Evolutionary conservation across 169 alveolate species (phyloP).

Genomic region (Plasmodium yoelii): DNA sequence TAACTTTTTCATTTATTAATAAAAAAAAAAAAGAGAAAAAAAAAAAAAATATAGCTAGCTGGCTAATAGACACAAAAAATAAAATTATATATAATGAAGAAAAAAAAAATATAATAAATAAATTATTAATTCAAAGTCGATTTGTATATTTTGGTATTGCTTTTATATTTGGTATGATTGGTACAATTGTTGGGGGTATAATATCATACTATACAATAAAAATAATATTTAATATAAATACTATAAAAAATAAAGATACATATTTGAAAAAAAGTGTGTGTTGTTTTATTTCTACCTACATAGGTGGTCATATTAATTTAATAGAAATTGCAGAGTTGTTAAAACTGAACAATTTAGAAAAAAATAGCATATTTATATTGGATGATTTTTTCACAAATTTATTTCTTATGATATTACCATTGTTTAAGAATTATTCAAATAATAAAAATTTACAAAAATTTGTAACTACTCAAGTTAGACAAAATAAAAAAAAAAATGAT

Average conservation of each 20-base stretch:
- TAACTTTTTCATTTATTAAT: slow-evolving; percentile 40
- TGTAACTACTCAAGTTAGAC: background rate
- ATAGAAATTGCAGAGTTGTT: slow-evolving; percentile 36
- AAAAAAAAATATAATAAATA: slow-evolving; percentile 12
- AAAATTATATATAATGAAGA: slow-evolving; percentile 4
- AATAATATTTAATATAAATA: slow-evolving; percentile 7
- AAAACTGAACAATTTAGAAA: slow-evolving; percentile 8
- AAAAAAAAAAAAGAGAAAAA: slow-evolving; percentile 5
- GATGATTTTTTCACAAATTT: slow-evolving; percentile 52
- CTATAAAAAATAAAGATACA: background rate
- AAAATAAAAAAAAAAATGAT: background rate
- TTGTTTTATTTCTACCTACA: slow-evolving; percentile 48
- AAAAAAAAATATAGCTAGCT: background rate
- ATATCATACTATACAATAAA: slow-evolving; percentile 25
- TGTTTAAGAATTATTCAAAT: slow-evolving; percentile 9
- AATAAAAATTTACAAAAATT: background rate
- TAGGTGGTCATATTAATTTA: slow-evolving; percentile 53
- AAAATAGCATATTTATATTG: slow-evolving; percentile 36
- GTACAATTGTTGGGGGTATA: slow-evolving; percentile 40
- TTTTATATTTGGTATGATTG: slow-evolving; percentile 22
- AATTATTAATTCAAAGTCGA: slow-evolving; percentile 25
- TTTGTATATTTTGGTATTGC: slow-evolving; percentile 41
- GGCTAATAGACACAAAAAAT: background rate
- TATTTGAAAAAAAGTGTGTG: slow-evolving; percentile 14
- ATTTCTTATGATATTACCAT: slow-evolving; percentile 40